Evolutionary conservation across 768 basidiomycete genomes (phyloP).

Genomic region (Symmetrospora coprosmae): DNA sequence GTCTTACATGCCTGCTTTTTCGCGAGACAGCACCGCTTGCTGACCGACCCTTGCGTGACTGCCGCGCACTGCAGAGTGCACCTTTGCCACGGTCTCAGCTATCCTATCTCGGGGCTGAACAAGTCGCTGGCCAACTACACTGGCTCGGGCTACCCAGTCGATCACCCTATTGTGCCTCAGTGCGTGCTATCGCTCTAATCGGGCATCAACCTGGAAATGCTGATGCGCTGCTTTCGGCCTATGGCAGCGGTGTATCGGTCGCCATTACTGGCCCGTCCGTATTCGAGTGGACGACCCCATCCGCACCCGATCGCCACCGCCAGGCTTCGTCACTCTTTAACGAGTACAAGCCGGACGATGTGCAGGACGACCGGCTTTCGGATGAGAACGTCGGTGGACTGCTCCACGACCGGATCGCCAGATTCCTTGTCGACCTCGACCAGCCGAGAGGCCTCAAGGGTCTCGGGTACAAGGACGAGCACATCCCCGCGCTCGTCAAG

Average conservation of each 20-base stretch:
- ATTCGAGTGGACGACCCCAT: slow-evolving; percentile 90
- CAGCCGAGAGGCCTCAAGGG: slow-evolving; percentile 75
- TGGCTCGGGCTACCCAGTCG: slow-evolving; percentile 59
- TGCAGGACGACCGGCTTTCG: slow-evolving; percentile 49
- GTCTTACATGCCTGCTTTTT: too few species aligned
- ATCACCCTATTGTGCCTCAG: background rate
- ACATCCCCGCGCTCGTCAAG: slow-evolving; percentile 63
- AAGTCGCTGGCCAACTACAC: slow-evolving; percentile 85
- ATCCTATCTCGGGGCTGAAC: slow-evolving; percentile 70
- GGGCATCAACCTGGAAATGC: background rate
- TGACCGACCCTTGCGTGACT: too few species aligned
- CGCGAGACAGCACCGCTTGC: too few species aligned
- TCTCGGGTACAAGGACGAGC: slow-evolving; percentile 50
- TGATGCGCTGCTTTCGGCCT: background rate
- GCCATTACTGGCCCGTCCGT: slow-evolving; percentile 87
- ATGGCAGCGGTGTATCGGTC: slow-evolving; percentile 43
- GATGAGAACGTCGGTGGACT: slow-evolving; percentile 65
- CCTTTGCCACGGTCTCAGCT: slow-evolving; percentile 65
- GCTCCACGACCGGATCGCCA: slow-evolving; percentile 70
- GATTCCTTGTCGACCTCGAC: slow-evolving; percentile 69
- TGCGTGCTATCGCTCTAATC: too few species aligned
- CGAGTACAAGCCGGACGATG: slow-evolving; percentile 45
- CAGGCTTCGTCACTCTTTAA: slow-evolving; percentile 75
- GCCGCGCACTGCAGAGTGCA: too few species aligned
- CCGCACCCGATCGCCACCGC: slow-evolving; percentile 78